Base-by-base conservation (phyloP, 1,284 basidiomycete species). In the Pascua guehoae region DNA sequence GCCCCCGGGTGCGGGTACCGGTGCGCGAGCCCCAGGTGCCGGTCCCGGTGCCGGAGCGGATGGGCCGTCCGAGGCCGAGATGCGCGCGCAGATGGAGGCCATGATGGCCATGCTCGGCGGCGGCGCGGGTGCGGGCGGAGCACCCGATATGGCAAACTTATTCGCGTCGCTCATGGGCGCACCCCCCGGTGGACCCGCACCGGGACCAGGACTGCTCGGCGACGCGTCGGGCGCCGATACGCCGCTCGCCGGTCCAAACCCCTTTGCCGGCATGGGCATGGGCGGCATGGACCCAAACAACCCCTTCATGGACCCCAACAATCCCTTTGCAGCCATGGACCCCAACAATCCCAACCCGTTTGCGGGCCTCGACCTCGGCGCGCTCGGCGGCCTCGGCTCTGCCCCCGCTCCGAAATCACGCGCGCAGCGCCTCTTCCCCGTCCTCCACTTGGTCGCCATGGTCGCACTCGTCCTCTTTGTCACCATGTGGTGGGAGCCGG, bases 401-500 rank as follows among this genome's bases (percentile, higher is more conserved):
- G 51, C 49, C 4, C 38, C 56, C 1, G 32, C 8, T 15, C 54
- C 54, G 38, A 51, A 51, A 18, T 45, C 50, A 32, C 63, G 62
- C 46, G 56, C 66, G 9, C 67, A 70, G 44, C 64, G 65, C 43
- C 56, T 65, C 14, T 72, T 74, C 51, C 74, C 75, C 1, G n/a
- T 76, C 24, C 57, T 75, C 11, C 77, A 78, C 52, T 54, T 67
- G 40, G 18, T 74, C 14, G 58, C 67, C 8, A 62, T 75, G 12
- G 14, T 74, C 9, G 57, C 64, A 4, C 62, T 78, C n/a, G 65
- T 68, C 14, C 40, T 63, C n/a, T 74, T 76, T 42, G 63, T 69
- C 7, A 54, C 72, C 0, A 47, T 58, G 12, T 73, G 71, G 69
- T 78, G 77, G 77, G 77, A 78, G 61, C 77, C 76, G 4, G 66